These are phyloP conservation scores for Podila clonocystis DNA, from an alignment of 192 early-diverging fungal genomes.

Conservation along the genomic window DNA sequence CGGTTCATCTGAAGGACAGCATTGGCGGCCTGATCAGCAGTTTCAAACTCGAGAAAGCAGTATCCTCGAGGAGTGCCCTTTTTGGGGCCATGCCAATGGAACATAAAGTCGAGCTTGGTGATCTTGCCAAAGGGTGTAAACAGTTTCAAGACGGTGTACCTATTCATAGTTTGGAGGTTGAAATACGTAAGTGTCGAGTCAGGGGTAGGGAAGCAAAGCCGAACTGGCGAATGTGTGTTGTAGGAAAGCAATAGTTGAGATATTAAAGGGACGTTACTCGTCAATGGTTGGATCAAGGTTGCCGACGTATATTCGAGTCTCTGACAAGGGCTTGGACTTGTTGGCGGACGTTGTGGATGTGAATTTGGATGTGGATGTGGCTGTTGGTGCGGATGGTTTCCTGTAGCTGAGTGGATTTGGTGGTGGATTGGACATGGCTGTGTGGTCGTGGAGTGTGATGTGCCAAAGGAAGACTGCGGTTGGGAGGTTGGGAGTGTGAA, in stretches of 20 bases:
- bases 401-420: constrained; percentile 2
- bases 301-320: constrained; percentile 74
- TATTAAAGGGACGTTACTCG: constrained; percentile 54
- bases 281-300: constrained; percentile 71
- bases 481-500: background rate
- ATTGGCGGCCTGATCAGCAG: constrained; percentile 55
- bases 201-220: background rate
- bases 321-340: constrained; percentile 23
- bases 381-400: background rate
- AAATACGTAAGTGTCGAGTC: no score
- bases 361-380: background rate
- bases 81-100: constrained; percentile 71
- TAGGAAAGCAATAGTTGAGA: background rate
- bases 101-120: constrained; percentile 71
- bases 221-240: background rate
- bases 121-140: constrained; percentile 76
- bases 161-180: constrained; percentile 4
- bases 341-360: background rate
- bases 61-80: constrained; percentile 75
- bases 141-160: constrained; percentile 72
- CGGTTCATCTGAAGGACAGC: constrained; percentile 68
- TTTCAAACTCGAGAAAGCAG: constrained; percentile 73
- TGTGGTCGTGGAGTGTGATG: background rate
- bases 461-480: background rate
- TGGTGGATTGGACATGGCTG: background rate